phyloP scores from a whole-genome alignment of 495 filamentous ascomycete genomes.

The Xylaria scruposa region DNA sequence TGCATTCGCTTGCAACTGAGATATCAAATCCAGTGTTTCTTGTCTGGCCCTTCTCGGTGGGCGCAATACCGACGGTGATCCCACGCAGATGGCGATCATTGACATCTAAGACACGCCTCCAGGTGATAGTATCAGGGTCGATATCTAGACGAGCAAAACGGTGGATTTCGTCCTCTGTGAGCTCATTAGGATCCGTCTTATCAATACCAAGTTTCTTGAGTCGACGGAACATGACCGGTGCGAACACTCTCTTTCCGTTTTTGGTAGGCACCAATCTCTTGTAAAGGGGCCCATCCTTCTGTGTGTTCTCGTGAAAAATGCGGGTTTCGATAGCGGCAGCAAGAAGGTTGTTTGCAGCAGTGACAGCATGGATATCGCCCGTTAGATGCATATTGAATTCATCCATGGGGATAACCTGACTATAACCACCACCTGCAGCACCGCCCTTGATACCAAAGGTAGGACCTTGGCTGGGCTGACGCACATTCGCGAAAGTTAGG shows the following conservation, averaged over 20 bases:
- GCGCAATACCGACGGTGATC: conserved; percentile 83
- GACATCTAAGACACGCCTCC: conserved; percentile 94
- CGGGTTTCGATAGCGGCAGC: conserved; percentile 97
- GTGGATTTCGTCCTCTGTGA: conserved; percentile 86
- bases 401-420: conserved; percentile 99
- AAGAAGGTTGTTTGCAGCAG: conserved; percentile 97
- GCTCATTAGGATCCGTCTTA: conserved; percentile 89
- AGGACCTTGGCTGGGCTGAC: conserved; percentile 95
- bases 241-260: conserved; percentile 86
- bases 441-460: conserved; percentile 99
- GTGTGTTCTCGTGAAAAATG: conserved; percentile 96
- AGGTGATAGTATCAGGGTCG: conserved; percentile 95
- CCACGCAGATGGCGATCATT: conserved; percentile 93
- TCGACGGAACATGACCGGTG: conserved; percentile 87
- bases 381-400: conserved; percentile 99
- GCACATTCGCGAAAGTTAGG: conserved; percentile 92
- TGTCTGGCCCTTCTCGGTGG: conserved; percentile 85
- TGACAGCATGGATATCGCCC: conserved; percentile 97
- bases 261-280: conserved; percentile 86
- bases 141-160: conserved; percentile 94
- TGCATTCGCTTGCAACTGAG: conserved; percentile 95
- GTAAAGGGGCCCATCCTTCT: conserved; percentile 90
- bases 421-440: conserved; percentile 95
- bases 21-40: conserved; percentile 95
- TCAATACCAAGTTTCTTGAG: conserved; percentile 94